phyloP scores from a whole-genome alignment of 768 basidiomycete species.

The Mycena kentingensis region DNA sequence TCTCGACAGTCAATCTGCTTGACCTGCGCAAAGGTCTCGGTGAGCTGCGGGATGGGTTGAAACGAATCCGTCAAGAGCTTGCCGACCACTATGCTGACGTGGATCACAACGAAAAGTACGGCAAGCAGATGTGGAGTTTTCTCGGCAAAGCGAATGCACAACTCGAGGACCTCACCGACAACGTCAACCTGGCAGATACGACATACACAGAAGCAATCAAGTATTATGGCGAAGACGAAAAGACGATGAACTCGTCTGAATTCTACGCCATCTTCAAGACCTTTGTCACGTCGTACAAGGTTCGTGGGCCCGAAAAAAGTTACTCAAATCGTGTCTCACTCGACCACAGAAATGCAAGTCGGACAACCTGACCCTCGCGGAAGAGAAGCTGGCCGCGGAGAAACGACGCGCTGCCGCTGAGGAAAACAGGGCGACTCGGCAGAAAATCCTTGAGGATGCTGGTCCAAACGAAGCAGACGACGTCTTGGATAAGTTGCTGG shows the following conservation, averaged over 20 bases:
- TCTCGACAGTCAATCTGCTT: slow-evolving; percentile 71
- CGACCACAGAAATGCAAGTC: slow-evolving; percentile 75
- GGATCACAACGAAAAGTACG: slow-evolving; percentile 74
- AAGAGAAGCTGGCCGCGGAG: slow-evolving; percentile 68
- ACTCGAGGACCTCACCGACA: slow-evolving; percentile 83
- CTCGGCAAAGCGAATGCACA: slow-evolving; percentile 71
- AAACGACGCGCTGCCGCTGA: slow-evolving; percentile 70
- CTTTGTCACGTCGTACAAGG: slow-evolving; percentile 91
- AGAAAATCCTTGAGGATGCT: slow-evolving; percentile 46
- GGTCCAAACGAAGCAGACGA: slow-evolving; percentile 53
- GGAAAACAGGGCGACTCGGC: slow-evolving; percentile 58
- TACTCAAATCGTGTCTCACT: neutral
- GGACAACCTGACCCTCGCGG: slow-evolving; percentile 74
- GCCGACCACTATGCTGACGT: slow-evolving; percentile 77
- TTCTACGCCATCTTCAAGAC: slow-evolving; percentile 98
- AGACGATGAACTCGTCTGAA: slow-evolving; percentile 81
- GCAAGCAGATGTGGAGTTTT: slow-evolving; percentile 91
- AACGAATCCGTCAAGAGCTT: slow-evolving; percentile 77
- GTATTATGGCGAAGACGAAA: slow-evolving; percentile 94
- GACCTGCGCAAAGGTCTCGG: slow-evolving; percentile 78
- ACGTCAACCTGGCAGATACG: slow-evolving; percentile 82
- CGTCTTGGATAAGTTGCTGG: slow-evolving; percentile 71
- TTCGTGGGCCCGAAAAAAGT: slow-evolving; percentile 32
- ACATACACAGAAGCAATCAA: slow-evolving; percentile 82
- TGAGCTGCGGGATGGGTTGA: slow-evolving; percentile 77